These are phyloP conservation scores for Acacia concinna DNA, from an alignment of 331 rosid genomes.

Conservation along the genomic window DNA sequence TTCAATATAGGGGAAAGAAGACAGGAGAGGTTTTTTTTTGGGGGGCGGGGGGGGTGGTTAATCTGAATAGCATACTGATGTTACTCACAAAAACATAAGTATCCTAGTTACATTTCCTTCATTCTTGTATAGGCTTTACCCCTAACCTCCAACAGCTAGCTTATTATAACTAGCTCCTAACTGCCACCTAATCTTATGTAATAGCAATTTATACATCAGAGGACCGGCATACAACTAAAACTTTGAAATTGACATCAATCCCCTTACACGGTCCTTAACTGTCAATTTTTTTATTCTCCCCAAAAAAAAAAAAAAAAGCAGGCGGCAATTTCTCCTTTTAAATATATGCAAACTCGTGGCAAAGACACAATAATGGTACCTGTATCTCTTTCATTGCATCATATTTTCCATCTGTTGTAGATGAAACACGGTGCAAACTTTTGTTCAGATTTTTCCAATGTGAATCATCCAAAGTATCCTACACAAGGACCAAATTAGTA, in stretches of 20 bases:
- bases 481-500: constrained; percentile 36
- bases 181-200: neutral
- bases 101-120: neutral
- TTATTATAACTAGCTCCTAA: neutral
- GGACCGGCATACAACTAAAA: neutral
- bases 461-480: constrained; percentile 87
- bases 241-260: neutral
- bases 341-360: neutral
- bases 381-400: constrained; percentile 66
- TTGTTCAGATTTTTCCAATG: constrained; percentile 75
- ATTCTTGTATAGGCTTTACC: neutral
- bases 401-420: constrained; percentile 85
- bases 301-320: constrained; percentile 11
- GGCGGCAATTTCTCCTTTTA: neutral
- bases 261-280: neutral
- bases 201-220: neutral
- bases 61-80: neutral
- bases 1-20: neutral
- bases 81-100: neutral
- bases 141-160: neutral
- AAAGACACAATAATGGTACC: constrained; percentile 39
- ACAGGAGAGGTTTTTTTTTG: no score
- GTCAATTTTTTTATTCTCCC: neutral
- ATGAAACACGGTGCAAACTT: constrained; percentile 76
- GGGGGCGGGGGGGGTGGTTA: no score